Evolutionary conservation across 1,284 basidiomycete species (phyloP).

Genomic region (Tausonia pullulans): DNA sequence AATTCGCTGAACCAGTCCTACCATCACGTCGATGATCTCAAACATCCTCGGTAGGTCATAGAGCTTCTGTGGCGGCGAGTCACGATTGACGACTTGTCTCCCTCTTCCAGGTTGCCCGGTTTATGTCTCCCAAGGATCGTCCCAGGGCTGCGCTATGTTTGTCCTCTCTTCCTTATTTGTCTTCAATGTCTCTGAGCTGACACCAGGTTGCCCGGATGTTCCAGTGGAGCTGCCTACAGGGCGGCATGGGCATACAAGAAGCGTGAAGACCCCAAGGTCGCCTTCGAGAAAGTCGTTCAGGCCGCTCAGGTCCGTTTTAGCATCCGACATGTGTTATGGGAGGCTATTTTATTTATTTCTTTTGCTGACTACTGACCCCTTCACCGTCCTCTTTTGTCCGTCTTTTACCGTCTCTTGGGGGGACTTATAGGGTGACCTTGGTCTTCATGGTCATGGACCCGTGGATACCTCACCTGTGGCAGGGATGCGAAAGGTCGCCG

Average conservation of each 20-base stretch:
- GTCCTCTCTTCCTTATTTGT: neutral
- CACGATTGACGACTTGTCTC: neutral
- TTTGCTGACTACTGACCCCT: too few relatives aligned
- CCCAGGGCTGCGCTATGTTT: conserved; percentile 11
- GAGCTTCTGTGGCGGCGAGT: too few relatives aligned
- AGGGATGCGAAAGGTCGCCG: conserved; percentile 5
- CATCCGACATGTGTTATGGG: neutral
- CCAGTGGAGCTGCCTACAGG: too few relatives aligned
- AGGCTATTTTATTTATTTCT: too few relatives aligned
- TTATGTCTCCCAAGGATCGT: conserved; percentile 3
- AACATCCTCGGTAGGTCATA: neutral
- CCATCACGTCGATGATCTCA: conserved; percentile 5
- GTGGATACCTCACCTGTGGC: neutral
- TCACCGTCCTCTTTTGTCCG: too few relatives aligned
- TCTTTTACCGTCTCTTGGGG: too few relatives aligned
- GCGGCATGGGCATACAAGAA: neutral
- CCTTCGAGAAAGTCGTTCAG: neutral
- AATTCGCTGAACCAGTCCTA: neutral
- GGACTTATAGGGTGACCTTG: too few relatives aligned
- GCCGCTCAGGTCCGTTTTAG: neutral
- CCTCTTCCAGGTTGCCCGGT: neutral
- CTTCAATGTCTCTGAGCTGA: neutral
- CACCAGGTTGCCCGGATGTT: neutral
- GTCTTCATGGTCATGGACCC: too few relatives aligned
- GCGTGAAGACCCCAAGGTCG: neutral